Conservation (phyloP, 441 rosid species). For the Theobroma grandiflorum region DNA sequence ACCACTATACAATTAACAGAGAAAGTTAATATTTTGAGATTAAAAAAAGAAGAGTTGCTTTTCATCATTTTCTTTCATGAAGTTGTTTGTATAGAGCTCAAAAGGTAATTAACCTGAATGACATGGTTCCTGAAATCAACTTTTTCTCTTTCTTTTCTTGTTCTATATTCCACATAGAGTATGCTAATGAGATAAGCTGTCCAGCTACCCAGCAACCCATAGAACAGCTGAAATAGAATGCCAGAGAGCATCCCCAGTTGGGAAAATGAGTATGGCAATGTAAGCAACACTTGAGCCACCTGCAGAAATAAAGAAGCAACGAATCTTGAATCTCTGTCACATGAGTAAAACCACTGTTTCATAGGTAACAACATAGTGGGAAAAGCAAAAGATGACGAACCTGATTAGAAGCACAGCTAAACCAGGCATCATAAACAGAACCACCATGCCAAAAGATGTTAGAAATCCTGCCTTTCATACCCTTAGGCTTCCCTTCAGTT, state of each 20-base stretch:
- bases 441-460: conserved; percentile 83
- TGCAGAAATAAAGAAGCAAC: conserved; percentile 24
- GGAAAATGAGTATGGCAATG: conserved; percentile 79
- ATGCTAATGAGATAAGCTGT: conserved; percentile 77
- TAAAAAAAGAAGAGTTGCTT: background rate
- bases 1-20: conserved; percentile 51
- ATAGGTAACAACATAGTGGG: background rate
- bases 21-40: conserved; percentile 5
- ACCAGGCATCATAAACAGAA: conserved; percentile 84
- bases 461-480: conserved; percentile 68
- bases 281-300: conserved; percentile 85
- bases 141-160: conserved; percentile 77
- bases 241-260: conserved; percentile 84
- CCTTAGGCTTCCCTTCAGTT: conserved; percentile 63
- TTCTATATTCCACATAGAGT: conserved; percentile 80
- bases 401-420: conserved; percentile 85
- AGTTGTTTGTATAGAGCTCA: background rate
- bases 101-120: conserved; percentile 54
- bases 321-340: background rate
- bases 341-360: background rate
- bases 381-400: conserved; percentile 22
- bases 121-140: conserved; percentile 86
- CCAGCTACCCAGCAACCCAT: conserved; percentile 79
- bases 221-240: conserved; percentile 74
- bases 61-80: background rate